Evolutionary conservation across 1,139 yeast genomes (phyloP).

Genomic region (Blastobotrys elegans): DNA sequence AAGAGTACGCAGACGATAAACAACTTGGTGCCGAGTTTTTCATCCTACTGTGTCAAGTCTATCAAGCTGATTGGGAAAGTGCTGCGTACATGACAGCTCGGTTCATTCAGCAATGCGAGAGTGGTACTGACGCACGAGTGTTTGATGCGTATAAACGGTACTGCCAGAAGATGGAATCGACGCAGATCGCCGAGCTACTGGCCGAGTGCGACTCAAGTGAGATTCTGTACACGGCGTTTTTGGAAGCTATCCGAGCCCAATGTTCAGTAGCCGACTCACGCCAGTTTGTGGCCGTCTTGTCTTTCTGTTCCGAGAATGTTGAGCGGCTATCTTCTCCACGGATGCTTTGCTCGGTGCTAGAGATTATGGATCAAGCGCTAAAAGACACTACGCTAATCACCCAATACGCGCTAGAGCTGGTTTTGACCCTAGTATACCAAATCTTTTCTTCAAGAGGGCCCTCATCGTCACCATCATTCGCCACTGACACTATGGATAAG

Average conservation of each 20-base stretch:
- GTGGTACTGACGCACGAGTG: not conserved
- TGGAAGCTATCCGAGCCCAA: constrained; percentile 5
- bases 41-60: not conserved
- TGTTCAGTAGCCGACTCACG: constrained; percentile 9
- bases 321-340: constrained; percentile 1
- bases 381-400: constrained; percentile 55
- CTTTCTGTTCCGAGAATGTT: constrained; percentile 1
- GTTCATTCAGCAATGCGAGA: constrained; percentile 4
- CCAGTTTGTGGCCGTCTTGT: constrained; percentile 3
- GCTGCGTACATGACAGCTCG: constrained; percentile 5
- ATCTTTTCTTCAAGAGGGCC: constrained; percentile 24
- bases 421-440: constrained; percentile 39
- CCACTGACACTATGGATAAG: not conserved
- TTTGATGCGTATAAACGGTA: not conserved
- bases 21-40: not conserved
- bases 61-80: not conserved
- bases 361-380: constrained; percentile 39
- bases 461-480: constrained; percentile 7
- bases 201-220: not conserved
- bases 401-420: constrained; percentile 63
- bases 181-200: not conserved
- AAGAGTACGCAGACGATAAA: not conserved
- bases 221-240: not conserved
- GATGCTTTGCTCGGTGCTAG: constrained; percentile 9
- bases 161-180: not conserved